These are phyloP conservation scores for Stropharia rugosoannulata DNA, from an alignment of 768 basidiomycete genomes.

Conservation along the genomic window DNA sequence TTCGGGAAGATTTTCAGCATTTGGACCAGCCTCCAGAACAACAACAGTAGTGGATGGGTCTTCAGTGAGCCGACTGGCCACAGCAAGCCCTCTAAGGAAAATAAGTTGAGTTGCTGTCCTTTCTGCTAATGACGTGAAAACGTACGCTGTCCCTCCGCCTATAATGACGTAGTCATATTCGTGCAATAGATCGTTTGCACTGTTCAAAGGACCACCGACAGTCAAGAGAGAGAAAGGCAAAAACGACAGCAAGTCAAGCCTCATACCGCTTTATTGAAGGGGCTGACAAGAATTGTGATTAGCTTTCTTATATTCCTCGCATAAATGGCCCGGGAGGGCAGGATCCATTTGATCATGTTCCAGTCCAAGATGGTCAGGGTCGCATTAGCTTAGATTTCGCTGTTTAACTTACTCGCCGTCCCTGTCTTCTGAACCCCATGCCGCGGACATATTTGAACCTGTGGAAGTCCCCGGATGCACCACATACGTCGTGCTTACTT, in stretches of 20 bases:
- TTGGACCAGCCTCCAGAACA: slow-evolving; percentile 38
- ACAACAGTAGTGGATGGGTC: slow-evolving; percentile 26
- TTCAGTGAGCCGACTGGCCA: slow-evolving; percentile 35
- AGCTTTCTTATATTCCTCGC: not conserved
- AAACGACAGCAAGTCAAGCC: not conserved
- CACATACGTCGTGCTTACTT: not conserved
- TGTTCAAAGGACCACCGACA: not conserved
- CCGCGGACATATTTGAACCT: not conserved
- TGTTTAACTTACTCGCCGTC: not conserved
- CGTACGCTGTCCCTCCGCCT: slow-evolving; percentile 32
- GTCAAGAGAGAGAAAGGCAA: not conserved
- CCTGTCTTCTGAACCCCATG: not conserved
- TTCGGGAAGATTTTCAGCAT: slow-evolving; percentile 32
- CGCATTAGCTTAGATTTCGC: not conserved
- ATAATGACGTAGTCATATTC: slow-evolving; percentile 32
- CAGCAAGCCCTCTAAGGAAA: slow-evolving; percentile 26
- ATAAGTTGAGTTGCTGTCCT: not conserved
- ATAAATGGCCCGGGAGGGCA: not conserved
- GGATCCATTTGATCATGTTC: not conserved
- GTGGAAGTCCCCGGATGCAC: not conserved
- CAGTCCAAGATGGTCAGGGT: not conserved
- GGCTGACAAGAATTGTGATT: not conserved
- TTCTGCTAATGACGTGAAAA: not conserved
- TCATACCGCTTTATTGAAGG: not conserved
- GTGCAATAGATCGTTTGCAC: not conserved